Evolutionary conservation across 192 early-diverging fungal species (phyloP).

Genomic region (Umbelopsis vinacea): DNA sequence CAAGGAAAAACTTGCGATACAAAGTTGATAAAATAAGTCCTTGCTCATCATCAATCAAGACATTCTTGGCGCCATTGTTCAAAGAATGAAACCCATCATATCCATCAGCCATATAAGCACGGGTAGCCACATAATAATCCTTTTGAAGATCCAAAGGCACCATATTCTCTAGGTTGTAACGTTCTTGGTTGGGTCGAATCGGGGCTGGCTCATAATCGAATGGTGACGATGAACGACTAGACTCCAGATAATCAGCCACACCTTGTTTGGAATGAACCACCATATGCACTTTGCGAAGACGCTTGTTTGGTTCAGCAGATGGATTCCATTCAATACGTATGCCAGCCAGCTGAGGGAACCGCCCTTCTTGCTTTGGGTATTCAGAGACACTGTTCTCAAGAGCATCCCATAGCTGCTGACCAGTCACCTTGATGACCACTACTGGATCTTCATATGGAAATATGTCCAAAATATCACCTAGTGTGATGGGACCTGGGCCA

Average conservation of each 20-base stretch:
- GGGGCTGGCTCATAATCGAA: slow-evolving; percentile 23
- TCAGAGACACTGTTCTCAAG: slow-evolving; percentile 69
- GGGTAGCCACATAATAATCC: slow-evolving; percentile 58
- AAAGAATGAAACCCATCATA: slow-evolving; percentile 63
- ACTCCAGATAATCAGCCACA: not conserved
- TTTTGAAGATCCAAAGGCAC: slow-evolving; percentile 52
- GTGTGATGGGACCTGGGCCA: slow-evolving; percentile 53
- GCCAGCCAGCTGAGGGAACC: slow-evolving; percentile 72
- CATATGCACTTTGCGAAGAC: slow-evolving; percentile 51
- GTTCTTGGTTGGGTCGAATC: slow-evolving; percentile 33
- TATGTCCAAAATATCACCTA: slow-evolving; percentile 67
- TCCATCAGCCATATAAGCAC: slow-evolving; percentile 65
- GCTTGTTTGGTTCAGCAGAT: slow-evolving; percentile 45
- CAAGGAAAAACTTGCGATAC: slow-evolving; percentile 59
- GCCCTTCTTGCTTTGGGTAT: slow-evolving; percentile 70
- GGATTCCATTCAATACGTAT: slow-evolving; percentile 65
- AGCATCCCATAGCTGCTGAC: slow-evolving; percentile 62
- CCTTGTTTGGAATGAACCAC: slow-evolving; percentile 9
- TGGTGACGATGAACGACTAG: not conserved
- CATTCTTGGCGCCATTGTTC: slow-evolving; percentile 41
- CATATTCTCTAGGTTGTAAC: slow-evolving; percentile 31
- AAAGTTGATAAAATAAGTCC: slow-evolving; percentile 61
- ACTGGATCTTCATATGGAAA: slow-evolving; percentile 74
- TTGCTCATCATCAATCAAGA: slow-evolving; percentile 65
- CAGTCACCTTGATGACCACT: slow-evolving; percentile 65